Base-by-base conservation (phyloP, 2,329 filamentous ascomycete genomes). In the Cladosporium austrohemisphaericum region DNA sequence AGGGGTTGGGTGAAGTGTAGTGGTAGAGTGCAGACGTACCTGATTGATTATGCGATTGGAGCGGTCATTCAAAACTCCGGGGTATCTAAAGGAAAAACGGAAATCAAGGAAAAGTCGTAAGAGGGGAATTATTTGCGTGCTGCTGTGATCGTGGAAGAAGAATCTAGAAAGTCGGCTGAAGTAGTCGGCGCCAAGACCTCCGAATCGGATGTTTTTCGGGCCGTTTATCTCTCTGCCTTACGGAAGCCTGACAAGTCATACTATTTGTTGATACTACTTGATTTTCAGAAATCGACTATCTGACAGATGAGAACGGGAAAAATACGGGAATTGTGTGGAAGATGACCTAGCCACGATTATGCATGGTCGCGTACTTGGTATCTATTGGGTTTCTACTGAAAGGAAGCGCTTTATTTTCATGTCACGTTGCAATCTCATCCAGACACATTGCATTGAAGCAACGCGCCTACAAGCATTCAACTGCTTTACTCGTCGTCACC, bases 401-500 rank as follows among this genome's bases (percentile, higher is more conserved):
- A 41, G 38, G 38, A 41, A 41, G 11, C 23, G 18, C 38, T 40
- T n/a, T 40, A 41, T 41, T 41, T 41, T 41, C 37, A 23, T 40
- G 23, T 40, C 37, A 40, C 37, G 23, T 40, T 40, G 37, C 37
- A 40, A 28, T 40, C 37, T 40, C 37, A 19, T 41, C 38, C n/a
- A 29, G 25, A 26, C 38, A 14, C 18, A 16, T 19, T 22, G 35
- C 38, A 41, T n/a, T 6, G 16, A 31, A 28, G 23, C 38, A 41
- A 18, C 14, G 10, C 14, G 26, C 38, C 18, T 28, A 22, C 38
- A 41, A 41, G 38, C 25, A 2, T 41, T 41, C 38, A 31, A 41
- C 31, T 36, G 25, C 25, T 52, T 55, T 81, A 90, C 73, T 91
- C 86, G 62, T 90, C 85, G 60, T 91, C 86, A 6, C 85, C 86